These are phyloP conservation scores for Suillus americanus DNA, from an alignment of 768 basidiomycete species.

Conservation along the genomic window DNA sequence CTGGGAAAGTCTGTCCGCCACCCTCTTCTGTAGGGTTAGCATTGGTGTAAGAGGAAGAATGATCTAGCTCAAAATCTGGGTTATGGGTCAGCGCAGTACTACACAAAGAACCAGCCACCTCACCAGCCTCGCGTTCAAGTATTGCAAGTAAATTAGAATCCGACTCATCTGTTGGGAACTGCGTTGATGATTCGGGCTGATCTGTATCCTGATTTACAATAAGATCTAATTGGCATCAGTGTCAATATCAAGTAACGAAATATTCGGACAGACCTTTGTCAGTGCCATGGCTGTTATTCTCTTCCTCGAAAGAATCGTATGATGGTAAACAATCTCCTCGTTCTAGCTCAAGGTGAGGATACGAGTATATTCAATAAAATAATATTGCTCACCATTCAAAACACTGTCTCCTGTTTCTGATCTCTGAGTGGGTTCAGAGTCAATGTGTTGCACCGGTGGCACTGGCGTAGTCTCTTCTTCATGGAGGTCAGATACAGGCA, in stretches of 20 bases:
- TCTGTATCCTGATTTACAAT: neutral
- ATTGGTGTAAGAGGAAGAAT: slow-evolving; percentile 16
- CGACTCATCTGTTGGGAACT: slow-evolving; percentile 24
- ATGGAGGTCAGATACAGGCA: slow-evolving; percentile 14
- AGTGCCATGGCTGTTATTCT: neutral
- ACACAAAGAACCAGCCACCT: slow-evolving; percentile 1
- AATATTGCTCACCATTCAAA: neutral
- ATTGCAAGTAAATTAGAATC: slow-evolving; percentile 26
- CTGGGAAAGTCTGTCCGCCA: slow-evolving; percentile 17
- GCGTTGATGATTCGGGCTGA: neutral
- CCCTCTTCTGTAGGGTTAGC: slow-evolving; percentile 12
- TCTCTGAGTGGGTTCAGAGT: slow-evolving; percentile 6
- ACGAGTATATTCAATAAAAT: neutral
- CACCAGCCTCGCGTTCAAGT: slow-evolving; percentile 33
- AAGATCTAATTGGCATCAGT: neutral
- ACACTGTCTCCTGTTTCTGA: neutral
- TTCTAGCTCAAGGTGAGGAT: neutral
- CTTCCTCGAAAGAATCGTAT: neutral
- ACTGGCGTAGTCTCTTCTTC: slow-evolving; percentile 20
- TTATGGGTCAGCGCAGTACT: slow-evolving; percentile 12
- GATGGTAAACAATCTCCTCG: neutral
- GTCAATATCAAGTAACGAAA: neutral
- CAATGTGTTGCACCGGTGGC: slow-evolving; percentile 8
- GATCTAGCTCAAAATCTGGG: slow-evolving; percentile 28
- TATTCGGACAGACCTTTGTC: neutral